phyloP scores from a whole-genome alignment of 352 stramenopile species.

The Phytophthora ohioensis region DNA sequence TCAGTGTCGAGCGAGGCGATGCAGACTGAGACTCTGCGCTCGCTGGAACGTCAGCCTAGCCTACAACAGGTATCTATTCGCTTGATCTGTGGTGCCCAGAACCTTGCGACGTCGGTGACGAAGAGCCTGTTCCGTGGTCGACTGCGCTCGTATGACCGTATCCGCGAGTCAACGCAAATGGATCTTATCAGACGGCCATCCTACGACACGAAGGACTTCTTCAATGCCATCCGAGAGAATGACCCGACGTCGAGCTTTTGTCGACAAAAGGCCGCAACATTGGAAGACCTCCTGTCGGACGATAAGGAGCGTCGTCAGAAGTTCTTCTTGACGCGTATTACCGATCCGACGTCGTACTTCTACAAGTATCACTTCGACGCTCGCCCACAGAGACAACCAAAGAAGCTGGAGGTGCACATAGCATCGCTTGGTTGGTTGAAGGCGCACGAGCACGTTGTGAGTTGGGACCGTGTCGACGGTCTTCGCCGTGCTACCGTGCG shows the following conservation, averaged over 20 bases:
- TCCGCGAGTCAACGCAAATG: slow-evolving; percentile 57
- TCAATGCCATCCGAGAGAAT: slow-evolving; percentile 85
- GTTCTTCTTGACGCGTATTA: slow-evolving; percentile 86
- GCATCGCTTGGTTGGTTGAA: slow-evolving; percentile 81
- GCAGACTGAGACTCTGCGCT: slow-evolving; percentile 19
- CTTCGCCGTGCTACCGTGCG: slow-evolving; percentile 76
- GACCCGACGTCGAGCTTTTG: slow-evolving; percentile 87
- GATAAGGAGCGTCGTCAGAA: slow-evolving; percentile 69
- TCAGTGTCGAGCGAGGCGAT: slow-evolving; percentile 23
- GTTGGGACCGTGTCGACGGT: slow-evolving; percentile 85
- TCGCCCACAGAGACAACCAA: slow-evolving; percentile 68
- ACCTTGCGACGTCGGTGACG: slow-evolving; percentile 72
- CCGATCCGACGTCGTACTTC: slow-evolving; percentile 91
- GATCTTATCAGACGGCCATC: slow-evolving; percentile 77
- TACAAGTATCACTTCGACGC: slow-evolving; percentile 91
- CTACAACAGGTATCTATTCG: slow-evolving; percentile 79
- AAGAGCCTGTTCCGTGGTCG: slow-evolving; percentile 81
- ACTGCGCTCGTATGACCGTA: slow-evolving; percentile 66
- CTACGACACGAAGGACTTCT: slow-evolving; percentile 74
- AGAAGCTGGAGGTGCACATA: slow-evolving; percentile 65
- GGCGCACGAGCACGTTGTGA: slow-evolving; percentile 86
- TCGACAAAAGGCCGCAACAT: slow-evolving; percentile 71
- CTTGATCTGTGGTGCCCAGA: slow-evolving; percentile 79
- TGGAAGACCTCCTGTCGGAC: slow-evolving; percentile 82
- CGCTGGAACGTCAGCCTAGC: slow-evolving; percentile 44